A percentile compares a stretch with the other conserved stretches of the same genome.
Evolutionary conservation across 306 rosid genomes (phyloP).

Genomic region (Rosa persica): DNA sequence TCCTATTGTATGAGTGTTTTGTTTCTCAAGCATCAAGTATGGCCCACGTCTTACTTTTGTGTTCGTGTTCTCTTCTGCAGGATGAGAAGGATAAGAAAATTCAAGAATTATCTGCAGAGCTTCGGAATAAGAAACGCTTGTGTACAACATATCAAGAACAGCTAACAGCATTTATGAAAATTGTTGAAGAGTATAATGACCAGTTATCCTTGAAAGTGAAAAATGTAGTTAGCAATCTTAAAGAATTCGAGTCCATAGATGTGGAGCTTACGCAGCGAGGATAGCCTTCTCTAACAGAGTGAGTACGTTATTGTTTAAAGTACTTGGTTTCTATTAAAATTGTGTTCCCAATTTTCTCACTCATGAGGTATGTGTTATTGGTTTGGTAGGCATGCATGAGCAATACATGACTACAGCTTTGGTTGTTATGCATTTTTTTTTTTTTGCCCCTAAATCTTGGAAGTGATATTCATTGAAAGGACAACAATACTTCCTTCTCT

Average conservation of each 20-base stretch:
- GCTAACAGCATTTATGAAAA: conserved; percentile 59
- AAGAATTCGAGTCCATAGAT: conserved; percentile 70
- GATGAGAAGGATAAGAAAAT: conserved; percentile 92
- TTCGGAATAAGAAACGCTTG: conserved; percentile 81
- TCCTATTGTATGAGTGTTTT: conserved; percentile 4
- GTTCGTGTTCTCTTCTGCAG: conserved; percentile 35
- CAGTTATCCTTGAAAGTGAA: conserved; percentile 65
- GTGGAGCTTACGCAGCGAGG: conserved; percentile 52
- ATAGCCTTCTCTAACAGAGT: conserved; percentile 42
- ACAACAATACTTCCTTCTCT: neutral
- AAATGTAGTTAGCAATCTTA: conserved; percentile 66
- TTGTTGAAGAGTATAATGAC: conserved; percentile 79
- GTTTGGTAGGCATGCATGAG: neutral
- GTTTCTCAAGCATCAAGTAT: conserved; percentile 7
- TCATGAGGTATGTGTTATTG: neutral
- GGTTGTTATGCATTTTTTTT: neutral
- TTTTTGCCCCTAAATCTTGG: neutral
- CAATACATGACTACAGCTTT: neutral
- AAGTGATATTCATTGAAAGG: neutral
- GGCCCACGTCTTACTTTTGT: conserved; percentile 6
- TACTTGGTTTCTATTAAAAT: neutral
- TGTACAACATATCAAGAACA: conserved; percentile 82
- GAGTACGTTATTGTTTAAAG: conserved; percentile 29
- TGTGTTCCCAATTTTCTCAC: too few relatives aligned
- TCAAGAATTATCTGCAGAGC: conserved; percentile 84